Evolutionary conservation across 2,329 filamentous ascomycete genomes (phyloP).

Genomic region (Madurella mycetomatis): DNA sequence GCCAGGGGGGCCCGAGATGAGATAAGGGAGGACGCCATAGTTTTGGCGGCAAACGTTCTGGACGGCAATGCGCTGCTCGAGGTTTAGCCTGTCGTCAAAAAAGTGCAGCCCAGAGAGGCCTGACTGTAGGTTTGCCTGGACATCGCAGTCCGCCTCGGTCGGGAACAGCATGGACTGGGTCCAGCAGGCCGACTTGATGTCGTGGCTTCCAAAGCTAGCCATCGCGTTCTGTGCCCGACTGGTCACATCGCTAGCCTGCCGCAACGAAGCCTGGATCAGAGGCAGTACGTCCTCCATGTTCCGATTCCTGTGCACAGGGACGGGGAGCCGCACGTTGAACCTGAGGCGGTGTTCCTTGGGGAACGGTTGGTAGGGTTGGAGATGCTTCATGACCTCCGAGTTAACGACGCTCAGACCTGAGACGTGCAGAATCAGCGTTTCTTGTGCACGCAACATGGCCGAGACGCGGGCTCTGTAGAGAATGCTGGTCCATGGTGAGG

Average conservation of each 20-base stretch:
- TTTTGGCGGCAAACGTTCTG: conserved; percentile 21
- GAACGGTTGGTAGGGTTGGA: not conserved
- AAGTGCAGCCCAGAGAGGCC: conserved; percentile 13
- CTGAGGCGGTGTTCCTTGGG: not conserved
- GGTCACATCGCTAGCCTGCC: not conserved
- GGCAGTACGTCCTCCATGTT: conserved; percentile 18
- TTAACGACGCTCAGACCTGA: conserved; percentile 11
- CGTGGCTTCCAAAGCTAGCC: not conserved
- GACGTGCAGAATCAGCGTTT: conserved; percentile 19
- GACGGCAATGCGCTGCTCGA: conserved; percentile 25
- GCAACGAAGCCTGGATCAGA: conserved; percentile 14
- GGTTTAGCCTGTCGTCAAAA: conserved; percentile 19
- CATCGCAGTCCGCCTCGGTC: conserved; percentile 17
- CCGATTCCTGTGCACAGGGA: conserved; percentile 8
- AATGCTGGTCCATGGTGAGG: conserved; percentile 15
- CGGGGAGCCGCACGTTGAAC: conserved; percentile 24
- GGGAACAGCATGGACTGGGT: conserved; percentile 26
- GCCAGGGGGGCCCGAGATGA: conserved; percentile 27
- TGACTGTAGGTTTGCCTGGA: conserved; percentile 19
- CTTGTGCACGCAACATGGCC: conserved; percentile 19
- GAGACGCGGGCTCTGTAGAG: conserved; percentile 21
- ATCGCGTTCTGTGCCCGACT: not conserved
- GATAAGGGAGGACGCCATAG: conserved; percentile 25
- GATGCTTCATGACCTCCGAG: not conserved
- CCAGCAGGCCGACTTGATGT: conserved; percentile 8